phyloP scores from a whole-genome alignment of 1,139 yeast genomes.

The Kluyveromyces sp. region DNA sequence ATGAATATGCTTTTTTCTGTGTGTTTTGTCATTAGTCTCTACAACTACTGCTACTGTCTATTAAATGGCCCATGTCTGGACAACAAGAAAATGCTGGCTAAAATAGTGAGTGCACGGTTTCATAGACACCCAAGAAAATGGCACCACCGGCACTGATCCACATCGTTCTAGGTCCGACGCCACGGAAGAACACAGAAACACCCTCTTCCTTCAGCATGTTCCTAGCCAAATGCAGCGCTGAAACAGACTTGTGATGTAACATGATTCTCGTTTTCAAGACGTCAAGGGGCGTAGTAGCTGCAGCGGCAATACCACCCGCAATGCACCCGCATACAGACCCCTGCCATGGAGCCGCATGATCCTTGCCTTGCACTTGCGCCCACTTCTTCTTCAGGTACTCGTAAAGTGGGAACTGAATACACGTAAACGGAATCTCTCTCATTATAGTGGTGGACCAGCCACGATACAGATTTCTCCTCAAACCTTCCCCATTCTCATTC shows the following conservation, averaged over 20 bases:
- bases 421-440: conserved; percentile 93
- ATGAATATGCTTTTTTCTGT: too few species aligned
- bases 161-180: conserved; percentile 89
- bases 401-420: conserved; percentile 90
- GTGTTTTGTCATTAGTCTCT: not conserved
- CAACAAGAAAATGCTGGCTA: not conserved
- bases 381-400: conserved; percentile 65
- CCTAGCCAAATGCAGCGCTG: conserved; percentile 40
- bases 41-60: not conserved
- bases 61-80: too few species aligned
- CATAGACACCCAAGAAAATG: conserved; percentile 89
- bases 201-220: conserved; percentile 60
- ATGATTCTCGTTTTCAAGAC: conserved; percentile 86
- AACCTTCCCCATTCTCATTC: conserved; percentile 68
- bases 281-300: conserved; percentile 86
- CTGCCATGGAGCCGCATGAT: conserved; percentile 47
- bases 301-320: conserved; percentile 95
- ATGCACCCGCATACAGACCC: conserved; percentile 93
- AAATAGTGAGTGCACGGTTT: conserved; percentile 44
- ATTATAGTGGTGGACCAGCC: conserved; percentile 91
- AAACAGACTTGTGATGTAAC: conserved; percentile 52
- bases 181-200: conserved; percentile 57
- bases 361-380: conserved; percentile 34
- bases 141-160: conserved; percentile 99
- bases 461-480: conserved; percentile 69